Evolutionary conservation across 495 filamentous ascomycete species (phyloP).

Genomic region (Emericellopsis terricola): DNA sequence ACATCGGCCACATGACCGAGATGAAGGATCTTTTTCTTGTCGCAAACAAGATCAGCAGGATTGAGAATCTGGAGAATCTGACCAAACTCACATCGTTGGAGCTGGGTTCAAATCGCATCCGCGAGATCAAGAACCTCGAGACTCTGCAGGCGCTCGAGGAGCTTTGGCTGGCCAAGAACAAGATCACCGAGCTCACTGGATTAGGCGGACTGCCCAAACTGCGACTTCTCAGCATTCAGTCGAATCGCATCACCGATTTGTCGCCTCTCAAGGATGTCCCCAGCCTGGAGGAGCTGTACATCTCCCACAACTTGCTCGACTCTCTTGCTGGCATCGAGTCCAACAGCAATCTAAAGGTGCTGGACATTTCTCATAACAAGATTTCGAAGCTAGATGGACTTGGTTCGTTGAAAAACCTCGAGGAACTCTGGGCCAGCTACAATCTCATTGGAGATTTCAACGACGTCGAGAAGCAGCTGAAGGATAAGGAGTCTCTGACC

Average conservation of each 20-base stretch:
- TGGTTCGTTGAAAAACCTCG: slow-evolving; percentile 46
- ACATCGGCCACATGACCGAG: slow-evolving; percentile 58
- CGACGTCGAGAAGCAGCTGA: slow-evolving; percentile 68
- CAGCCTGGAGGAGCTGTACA: slow-evolving; percentile 88
- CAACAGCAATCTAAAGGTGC: slow-evolving; percentile 49
- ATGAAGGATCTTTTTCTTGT: slow-evolving; percentile 84
- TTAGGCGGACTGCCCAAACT: slow-evolving; percentile 58
- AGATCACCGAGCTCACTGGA: slow-evolving; percentile 69
- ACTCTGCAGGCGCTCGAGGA: slow-evolving; percentile 57
- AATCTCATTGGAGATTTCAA: slow-evolving; percentile 62
- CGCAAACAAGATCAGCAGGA: slow-evolving; percentile 77
- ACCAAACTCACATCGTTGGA: slow-evolving; percentile 65
- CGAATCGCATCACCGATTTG: slow-evolving; percentile 77
- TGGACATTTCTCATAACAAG: slow-evolving; percentile 86
- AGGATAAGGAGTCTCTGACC: slow-evolving; percentile 56
- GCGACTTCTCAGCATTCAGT: slow-evolving; percentile 86
- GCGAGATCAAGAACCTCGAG: slow-evolving; percentile 79
- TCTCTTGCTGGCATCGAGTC: slow-evolving; percentile 56
- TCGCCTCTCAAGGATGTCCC: slow-evolving; percentile 51
- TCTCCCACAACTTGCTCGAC: slow-evolving; percentile 90
- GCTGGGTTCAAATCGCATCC: slow-evolving; percentile 77
- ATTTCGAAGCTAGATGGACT: slow-evolving; percentile 58
- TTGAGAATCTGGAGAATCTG: slow-evolving; percentile 70
- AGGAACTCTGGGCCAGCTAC: slow-evolving; percentile 91
- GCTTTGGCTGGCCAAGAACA: slow-evolving; percentile 96